Base-by-base conservation (phyloP, 2,329 filamentous ascomycete genomes). In the Aspergillus flavus region DNA sequence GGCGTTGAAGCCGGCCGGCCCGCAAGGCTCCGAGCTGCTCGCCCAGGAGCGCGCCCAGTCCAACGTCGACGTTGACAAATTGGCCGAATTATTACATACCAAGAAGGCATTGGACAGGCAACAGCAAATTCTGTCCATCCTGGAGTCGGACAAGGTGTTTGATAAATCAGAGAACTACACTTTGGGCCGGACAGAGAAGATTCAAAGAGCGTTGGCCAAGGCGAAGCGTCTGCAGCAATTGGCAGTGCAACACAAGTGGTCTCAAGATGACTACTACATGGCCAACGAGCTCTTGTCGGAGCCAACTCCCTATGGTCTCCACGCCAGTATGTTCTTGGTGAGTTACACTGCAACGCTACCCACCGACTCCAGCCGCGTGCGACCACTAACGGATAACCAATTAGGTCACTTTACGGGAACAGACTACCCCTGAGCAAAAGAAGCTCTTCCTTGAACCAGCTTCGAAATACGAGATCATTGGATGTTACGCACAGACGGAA, bases 401-500 rank as follows among this genome's bases (percentile, higher is more conserved):
- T 6, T 69, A 87, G 85, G 85, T 88, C 50, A 93, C 91, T 0
- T 82, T 93, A 36, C 82, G 85, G 32, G 89, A 91, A 68, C 91
- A 93, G 80, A 87, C 88, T 32, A 91, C 87, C 5, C 85, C 89
- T 0, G 89, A 91, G 73, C 91, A 94, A 75, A 88, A 91, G 70
- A 87, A 91, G 75, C 81, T 88, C 62, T 94, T 91, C 81, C 83
- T 92, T 39, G 86, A 90, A 73, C 86, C 82, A 43, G 90, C 91
- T 1, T 81, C 87, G 68, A 85, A 85, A 48, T 93, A 92, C 78
- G 82, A 92, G 73, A 86, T 88, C 71, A 90, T 93, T 68, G 91
- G 91, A 59, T 93, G 91, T 72, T 94, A 94, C 71, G 91, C 91
- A 9, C 91, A 94, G 78, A 94, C 91, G 0, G 91, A 94, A 77